Conservation (phyloP, 768 basidiomycete species). For the Glaciozyma antarctica region DNA sequence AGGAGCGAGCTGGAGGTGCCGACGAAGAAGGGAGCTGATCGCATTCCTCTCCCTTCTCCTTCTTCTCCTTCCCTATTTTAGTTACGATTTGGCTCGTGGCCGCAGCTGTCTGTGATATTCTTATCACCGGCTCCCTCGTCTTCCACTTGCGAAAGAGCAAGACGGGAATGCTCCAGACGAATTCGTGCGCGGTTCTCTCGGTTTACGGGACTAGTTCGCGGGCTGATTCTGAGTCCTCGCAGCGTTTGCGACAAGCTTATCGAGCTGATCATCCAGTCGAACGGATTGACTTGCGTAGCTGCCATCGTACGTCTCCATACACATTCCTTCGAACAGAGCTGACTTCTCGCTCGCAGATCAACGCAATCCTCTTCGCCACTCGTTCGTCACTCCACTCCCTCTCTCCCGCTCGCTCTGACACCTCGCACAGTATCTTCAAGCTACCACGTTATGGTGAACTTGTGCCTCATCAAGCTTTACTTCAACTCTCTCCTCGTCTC, state of each 20-base stretch:
- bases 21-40: too few species aligned
- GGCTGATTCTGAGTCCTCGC: not conserved
- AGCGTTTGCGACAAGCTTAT: slow-evolving; percentile 11
- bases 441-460: slow-evolving; percentile 20
- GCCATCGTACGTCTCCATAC: slow-evolving; percentile 1
- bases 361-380: slow-evolving; percentile 18
- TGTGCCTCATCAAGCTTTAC: slow-evolving; percentile 41
- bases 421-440: not conserved
- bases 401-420: not conserved
- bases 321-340: not conserved
- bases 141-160: slow-evolving; percentile 11
- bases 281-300: slow-evolving; percentile 7
- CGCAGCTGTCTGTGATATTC: slow-evolving; percentile 8
- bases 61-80: too few species aligned
- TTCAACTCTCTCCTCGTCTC: slow-evolving; percentile 42
- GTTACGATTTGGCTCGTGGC: not conserved
- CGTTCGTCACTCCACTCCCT: too few species aligned
- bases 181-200: not conserved
- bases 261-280: slow-evolving; percentile 9
- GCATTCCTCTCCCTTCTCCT: too few species aligned
- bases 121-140: slow-evolving; percentile 16
- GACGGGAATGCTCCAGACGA: slow-evolving; percentile 5
- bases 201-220: not conserved
- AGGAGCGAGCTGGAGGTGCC: not conserved
- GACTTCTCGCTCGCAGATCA: not conserved